These are phyloP conservation scores for Flueggea neowawraea DNA, from an alignment of 441 rosid species.

Conservation along the genomic window DNA sequence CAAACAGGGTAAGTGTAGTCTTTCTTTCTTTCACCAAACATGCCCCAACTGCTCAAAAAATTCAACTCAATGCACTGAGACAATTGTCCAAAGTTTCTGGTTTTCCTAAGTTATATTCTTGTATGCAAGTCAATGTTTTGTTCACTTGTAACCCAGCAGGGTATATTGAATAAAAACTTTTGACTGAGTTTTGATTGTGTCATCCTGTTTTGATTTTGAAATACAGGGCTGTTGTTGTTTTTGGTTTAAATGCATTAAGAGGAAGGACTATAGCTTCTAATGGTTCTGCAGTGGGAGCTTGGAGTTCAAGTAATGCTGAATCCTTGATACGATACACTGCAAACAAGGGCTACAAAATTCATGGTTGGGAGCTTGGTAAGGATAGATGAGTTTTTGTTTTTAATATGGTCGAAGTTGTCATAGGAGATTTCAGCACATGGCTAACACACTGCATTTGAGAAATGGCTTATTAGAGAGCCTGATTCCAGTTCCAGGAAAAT, in stretches of 20 bases:
- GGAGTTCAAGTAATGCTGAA: slow-evolving; percentile 29
- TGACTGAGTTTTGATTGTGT: too few species aligned
- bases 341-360: slow-evolving; percentile 19
- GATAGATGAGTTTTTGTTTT: background rate
- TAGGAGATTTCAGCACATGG: too few species aligned
- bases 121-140: too few species aligned
- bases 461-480: too few species aligned
- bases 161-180: background rate
- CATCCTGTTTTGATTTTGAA: background rate
- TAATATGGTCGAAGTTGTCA: too few species aligned
- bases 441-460: too few species aligned
- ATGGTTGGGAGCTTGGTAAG: slow-evolving; percentile 31
- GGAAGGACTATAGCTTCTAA: slow-evolving; percentile 24
- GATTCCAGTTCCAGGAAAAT: too few species aligned
- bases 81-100: too few species aligned
- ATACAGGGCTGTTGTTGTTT: slow-evolving; percentile 20
- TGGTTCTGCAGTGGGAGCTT: slow-evolving; percentile 24
- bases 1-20: slow-evolving; percentile 16
- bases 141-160: background rate
- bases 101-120: too few species aligned
- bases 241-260: slow-evolving; percentile 28
- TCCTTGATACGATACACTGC: slow-evolving; percentile 21
- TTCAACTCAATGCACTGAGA: too few species aligned
- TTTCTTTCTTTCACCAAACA: too few species aligned
- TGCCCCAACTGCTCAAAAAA: too few species aligned